These are phyloP conservation scores for Cladosporium austrohemisphaericum DNA, from an alignment of 2,329 filamentous ascomycete species.

Conservation along the genomic window DNA sequence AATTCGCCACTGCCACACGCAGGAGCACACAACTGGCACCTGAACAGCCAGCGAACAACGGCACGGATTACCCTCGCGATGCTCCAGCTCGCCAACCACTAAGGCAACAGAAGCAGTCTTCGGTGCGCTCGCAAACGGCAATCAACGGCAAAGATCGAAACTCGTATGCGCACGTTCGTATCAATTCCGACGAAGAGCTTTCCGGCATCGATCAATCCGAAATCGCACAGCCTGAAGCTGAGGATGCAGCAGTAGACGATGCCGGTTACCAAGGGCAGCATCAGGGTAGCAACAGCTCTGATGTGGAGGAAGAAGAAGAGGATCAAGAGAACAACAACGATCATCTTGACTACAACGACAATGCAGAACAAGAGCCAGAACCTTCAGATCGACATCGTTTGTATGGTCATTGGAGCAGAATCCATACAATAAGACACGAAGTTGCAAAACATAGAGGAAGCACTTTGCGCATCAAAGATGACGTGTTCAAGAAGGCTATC, in stretches of 20 bases:
- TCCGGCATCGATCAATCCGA: not conserved
- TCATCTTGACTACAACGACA: constrained; percentile 4
- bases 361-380: not conserved
- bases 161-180: not conserved
- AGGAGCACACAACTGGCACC: not conserved
- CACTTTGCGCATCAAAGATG: not conserved
- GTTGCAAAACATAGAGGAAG: not conserved
- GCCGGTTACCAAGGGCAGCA: not conserved
- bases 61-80: not conserved
- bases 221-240: no score
- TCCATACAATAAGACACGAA: not conserved
- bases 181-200: not conserved
- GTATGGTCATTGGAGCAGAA: constrained; percentile 10
- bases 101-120: not conserved
- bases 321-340: not conserved
- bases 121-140: constrained; percentile 4
- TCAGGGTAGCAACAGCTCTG: not conserved
- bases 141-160: not conserved
- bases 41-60: not conserved
- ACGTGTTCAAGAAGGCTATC: not conserved
- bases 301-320: not conserved
- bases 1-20: no score
- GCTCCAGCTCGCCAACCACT: not conserved
- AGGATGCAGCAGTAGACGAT: not conserved
- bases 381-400: constrained; percentile 1